phyloP scores from a whole-genome alignment of 2,329 filamentous ascomycete genomes.

The Phialemoniopsis sp. region DNA sequence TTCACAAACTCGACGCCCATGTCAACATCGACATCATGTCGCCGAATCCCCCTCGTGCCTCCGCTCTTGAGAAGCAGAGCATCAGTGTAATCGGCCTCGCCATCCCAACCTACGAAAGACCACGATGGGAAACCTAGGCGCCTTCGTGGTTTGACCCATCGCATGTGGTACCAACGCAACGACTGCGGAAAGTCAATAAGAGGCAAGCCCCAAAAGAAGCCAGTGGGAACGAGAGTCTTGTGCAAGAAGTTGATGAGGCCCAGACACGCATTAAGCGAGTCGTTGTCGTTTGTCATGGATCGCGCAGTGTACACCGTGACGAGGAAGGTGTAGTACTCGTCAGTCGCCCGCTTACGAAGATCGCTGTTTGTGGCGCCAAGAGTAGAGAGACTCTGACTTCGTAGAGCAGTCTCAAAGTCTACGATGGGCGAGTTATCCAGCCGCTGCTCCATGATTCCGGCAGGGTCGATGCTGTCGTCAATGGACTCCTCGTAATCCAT shows the following conservation, averaged over 20 bases:
- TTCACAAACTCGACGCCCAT: constrained; percentile 1
- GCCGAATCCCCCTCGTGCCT: no score
- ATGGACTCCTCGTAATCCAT: constrained; percentile 1
- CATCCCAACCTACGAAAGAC: constrained; percentile 5
- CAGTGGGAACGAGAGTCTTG: not conserved
- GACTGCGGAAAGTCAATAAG: constrained; percentile 5
- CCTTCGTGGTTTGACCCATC: not conserved
- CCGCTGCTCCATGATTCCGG: no score
- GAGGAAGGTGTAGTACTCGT: not conserved
- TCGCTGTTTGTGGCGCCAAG: not conserved
- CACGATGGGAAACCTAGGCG: constrained; percentile 4
- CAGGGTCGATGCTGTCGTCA: constrained; percentile 1
- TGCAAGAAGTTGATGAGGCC: constrained; percentile 1
- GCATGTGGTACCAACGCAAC: constrained; percentile 4
- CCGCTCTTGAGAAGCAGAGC: constrained; percentile 1
- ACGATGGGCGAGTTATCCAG: not conserved
- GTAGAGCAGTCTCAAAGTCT: not conserved
- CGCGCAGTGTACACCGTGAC: constrained; percentile 3
- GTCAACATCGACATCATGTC: constrained; percentile 1
- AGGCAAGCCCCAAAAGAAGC: constrained; percentile 5
- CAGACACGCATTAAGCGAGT: constrained; percentile 4
- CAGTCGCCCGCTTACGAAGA: not conserved
- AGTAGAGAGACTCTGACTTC: not conserved
- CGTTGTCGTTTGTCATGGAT: constrained; percentile 1
- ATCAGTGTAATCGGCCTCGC: constrained; percentile 1